Evolutionary conservation across 306 rosid species (phyloP), one percentile per base, ranked within the genome.

Genomic region (Geum urbanum): DNA sequence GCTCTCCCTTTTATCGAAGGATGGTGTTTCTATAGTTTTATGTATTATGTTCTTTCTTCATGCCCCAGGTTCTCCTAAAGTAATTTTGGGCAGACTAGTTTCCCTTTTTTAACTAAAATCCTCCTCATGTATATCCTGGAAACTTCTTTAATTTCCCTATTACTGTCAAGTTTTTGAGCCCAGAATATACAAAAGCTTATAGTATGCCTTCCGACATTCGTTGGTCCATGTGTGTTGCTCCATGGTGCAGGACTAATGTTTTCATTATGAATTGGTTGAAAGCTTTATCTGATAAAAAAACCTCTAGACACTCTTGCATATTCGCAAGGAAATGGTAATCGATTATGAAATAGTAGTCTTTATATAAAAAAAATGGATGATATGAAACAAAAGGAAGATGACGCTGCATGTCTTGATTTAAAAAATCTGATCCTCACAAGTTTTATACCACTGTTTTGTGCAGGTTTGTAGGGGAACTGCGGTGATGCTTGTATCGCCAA

Each of bases 401-500:
- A 11, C 7, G 39, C 61, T 55, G 63, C 63, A 27, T 8, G 44
- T 60, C 13, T 19, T 4, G 4, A 40, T 40, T 13, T 54, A 7
- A 14, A 52, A 9, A 67, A 15, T 49, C 8, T 39, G 20, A 39
- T 40, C 9, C 11, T 7, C 4, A 19, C 4, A 43, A 70, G 65
- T 58, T 58, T 58, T 18, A 58, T 32, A 40, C 51, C n/a, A 18
- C 7, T 6, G 40, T 73, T 58, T 63, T 35, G 44, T 80, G 80
- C 88, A 94, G 98, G 97, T 90, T 62, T 94, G 98, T 63, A 87
- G 98, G 80, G 98, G 98, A 82, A 94, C 98, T 66, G 98, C 98
- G 56, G 98, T 94, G 43, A 94, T 94, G 98, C 97, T 94, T 13
- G 98, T 94, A 75, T 94, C 98, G 32, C 98, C 98, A 67, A 88